A percentile compares a stretch with the other conserved stretches of the same genome.
Conservation (phyloP, 116 monocot genomes). For the Trichopus zeylanicus region DNA sequence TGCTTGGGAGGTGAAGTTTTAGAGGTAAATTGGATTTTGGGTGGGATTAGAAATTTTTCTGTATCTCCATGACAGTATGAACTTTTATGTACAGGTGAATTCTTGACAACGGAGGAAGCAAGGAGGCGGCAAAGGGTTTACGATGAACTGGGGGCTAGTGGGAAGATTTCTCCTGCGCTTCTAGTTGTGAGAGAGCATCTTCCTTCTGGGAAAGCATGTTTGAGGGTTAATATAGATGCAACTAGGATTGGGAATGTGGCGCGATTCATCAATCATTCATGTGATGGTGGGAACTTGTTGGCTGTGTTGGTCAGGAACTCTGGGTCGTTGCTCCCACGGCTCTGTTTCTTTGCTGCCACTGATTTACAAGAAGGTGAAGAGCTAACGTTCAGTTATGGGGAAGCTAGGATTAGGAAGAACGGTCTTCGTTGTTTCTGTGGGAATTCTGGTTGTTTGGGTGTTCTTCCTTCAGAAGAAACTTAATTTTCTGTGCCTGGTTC, state of each 20-base stretch:
- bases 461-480: slow-evolving; percentile 83
- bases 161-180: slow-evolving; percentile 66
- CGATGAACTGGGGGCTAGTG: slow-evolving; percentile 31
- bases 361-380: slow-evolving; percentile 66
- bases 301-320: slow-evolving; percentile 58
- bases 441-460: slow-evolving; percentile 43
- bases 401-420: slow-evolving; percentile 8
- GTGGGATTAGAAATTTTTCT: too few relatives aligned
- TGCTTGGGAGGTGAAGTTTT: too few relatives aligned
- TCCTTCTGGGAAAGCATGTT: slow-evolving; percentile 73
- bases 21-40: too few relatives aligned
- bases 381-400: slow-evolving; percentile 78
- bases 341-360: slow-evolving; percentile 76
- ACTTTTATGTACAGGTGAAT: slow-evolving; percentile 44
- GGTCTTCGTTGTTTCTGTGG: slow-evolving; percentile 71
- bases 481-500: too few relatives aligned
- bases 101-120: slow-evolving; percentile 70
- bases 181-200: slow-evolving; percentile 90
- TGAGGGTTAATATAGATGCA: slow-evolving; percentile 85
- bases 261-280: slow-evolving; percentile 90
- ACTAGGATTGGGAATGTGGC: slow-evolving; percentile 70
- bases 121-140: slow-evolving; percentile 45
- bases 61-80: too few relatives aligned
- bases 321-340: slow-evolving; percentile 64
- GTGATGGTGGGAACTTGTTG: slow-evolving; percentile 74